phyloP scores from a whole-genome alignment of 768 basidiomycete species.

The Hydnomerulius pinastri region DNA sequence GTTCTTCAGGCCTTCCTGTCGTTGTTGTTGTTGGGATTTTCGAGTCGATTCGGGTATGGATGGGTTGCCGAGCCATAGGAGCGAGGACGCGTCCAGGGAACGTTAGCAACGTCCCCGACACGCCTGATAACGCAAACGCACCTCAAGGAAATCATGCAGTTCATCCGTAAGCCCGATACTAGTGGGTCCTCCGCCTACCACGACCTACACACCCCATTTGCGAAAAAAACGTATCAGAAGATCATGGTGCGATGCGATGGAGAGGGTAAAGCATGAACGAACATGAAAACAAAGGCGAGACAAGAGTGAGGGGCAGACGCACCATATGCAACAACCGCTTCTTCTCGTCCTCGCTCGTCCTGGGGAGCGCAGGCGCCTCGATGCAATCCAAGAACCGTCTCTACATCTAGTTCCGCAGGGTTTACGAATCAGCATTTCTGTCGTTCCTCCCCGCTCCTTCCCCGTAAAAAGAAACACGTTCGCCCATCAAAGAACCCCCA shows the following conservation, averaged over 20 bases:
- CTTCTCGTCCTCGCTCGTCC: constrained; percentile 81
- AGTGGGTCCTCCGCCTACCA: constrained; percentile 96
- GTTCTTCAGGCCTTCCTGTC: constrained; percentile 72
- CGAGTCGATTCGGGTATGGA: neutral
- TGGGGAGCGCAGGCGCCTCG: constrained; percentile 93
- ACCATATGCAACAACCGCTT: constrained; percentile 93
- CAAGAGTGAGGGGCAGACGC: constrained; percentile 7
- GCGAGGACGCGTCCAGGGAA: too few relatives aligned
- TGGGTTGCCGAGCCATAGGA: too few relatives aligned
- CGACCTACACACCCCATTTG: too few relatives aligned
- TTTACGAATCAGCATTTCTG: constrained; percentile 1
- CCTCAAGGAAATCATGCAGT: constrained; percentile 86
- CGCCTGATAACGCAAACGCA: constrained; percentile 13
- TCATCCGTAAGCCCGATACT: constrained; percentile 92
- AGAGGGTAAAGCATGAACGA: constrained; percentile 5
- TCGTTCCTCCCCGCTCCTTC: neutral
- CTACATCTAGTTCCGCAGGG: constrained; percentile 58
- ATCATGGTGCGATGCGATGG: too few relatives aligned
- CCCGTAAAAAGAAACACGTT: too few relatives aligned
- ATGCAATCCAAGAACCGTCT: constrained; percentile 87
- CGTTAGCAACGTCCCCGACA: neutral
- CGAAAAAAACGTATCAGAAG: too few relatives aligned
- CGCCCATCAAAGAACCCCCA: neutral
- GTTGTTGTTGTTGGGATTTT: too few relatives aligned
- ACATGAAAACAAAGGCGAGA: neutral